A percentile compares a stretch with the other conserved stretches of the same genome.
phyloP scores from a whole-genome alignment of 805 yeast genomes.

The Cyberlindnera mycetangii region DNA sequence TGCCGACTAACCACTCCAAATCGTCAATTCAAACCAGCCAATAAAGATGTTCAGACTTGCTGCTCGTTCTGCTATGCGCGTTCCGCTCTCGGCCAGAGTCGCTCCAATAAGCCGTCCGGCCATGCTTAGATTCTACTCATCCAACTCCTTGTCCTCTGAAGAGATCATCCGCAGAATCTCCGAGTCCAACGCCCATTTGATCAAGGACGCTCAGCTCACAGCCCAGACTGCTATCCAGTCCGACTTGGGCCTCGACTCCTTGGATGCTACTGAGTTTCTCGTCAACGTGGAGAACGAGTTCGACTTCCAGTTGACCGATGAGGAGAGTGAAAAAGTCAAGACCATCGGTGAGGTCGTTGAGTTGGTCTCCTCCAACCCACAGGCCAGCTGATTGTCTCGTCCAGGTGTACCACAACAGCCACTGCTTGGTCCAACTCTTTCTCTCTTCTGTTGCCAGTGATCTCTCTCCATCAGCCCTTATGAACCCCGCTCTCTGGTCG shows the following conservation, averaged over 20 bases:
- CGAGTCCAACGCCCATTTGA: slow-evolving; percentile 68
- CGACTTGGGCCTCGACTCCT: slow-evolving; percentile 86
- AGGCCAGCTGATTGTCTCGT: slow-evolving; percentile 30
- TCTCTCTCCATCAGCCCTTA: no score
- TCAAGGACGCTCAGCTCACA: slow-evolving; percentile 48
- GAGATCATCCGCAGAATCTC: slow-evolving; percentile 82
- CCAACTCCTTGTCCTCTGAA: slow-evolving; percentile 65
- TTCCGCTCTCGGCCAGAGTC: slow-evolving; percentile 29
- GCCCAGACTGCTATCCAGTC: slow-evolving; percentile 37
- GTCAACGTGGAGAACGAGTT: slow-evolving; percentile 95
- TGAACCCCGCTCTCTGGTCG: no score
- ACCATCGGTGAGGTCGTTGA: slow-evolving; percentile 92
- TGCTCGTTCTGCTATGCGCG: slow-evolving; percentile 38
- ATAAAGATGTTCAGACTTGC: slow-evolving; percentile 50
- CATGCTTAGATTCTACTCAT: slow-evolving; percentile 46
- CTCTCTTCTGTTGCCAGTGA: no score
- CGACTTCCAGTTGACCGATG: slow-evolving; percentile 82
- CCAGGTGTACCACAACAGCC: no score
- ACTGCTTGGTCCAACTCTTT: no score
- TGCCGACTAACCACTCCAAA: background rate
- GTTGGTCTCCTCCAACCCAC: slow-evolving; percentile 70
- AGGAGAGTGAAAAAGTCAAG: slow-evolving; percentile 88
- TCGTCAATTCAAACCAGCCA: background rate
- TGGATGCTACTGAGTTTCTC: slow-evolving; percentile 92
- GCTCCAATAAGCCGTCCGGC: slow-evolving; percentile 31